These are phyloP conservation scores for Alternaria conjuncta DNA, from an alignment of 2,329 filamentous ascomycete genomes.

Conservation along the genomic window DNA sequence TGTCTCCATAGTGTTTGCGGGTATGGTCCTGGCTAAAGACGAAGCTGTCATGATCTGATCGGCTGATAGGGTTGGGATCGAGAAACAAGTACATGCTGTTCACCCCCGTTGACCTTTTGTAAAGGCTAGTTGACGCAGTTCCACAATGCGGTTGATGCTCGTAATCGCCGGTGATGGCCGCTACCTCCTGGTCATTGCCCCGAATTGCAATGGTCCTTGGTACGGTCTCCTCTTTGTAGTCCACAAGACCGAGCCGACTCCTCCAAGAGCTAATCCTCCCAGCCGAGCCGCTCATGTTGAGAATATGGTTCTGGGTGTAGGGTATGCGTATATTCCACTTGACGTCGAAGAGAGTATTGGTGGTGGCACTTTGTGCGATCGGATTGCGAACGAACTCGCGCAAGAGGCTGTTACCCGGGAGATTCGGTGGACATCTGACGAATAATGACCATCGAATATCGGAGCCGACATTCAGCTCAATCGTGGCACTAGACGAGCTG, in stretches of 20 bases:
- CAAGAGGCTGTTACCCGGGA: slow-evolving; percentile 49
- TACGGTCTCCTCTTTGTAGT: slow-evolving; percentile 52
- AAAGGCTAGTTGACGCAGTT: slow-evolving; percentile 62
- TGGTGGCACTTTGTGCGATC: slow-evolving; percentile 21
- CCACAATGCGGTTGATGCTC: slow-evolving; percentile 62
- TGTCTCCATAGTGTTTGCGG: slow-evolving; percentile 55
- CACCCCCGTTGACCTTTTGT: slow-evolving; percentile 49
- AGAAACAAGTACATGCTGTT: slow-evolving; percentile 62
- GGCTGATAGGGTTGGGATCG: slow-evolving; percentile 60
- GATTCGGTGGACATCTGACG: slow-evolving; percentile 49
- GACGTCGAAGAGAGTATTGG: slow-evolving; percentile 15
- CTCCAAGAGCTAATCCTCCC: slow-evolving; percentile 45
- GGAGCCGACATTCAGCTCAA: slow-evolving; percentile 52
- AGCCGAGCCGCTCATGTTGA: slow-evolving; percentile 29
- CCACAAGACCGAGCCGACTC: slow-evolving; percentile 44
- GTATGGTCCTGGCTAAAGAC: slow-evolving; percentile 62
- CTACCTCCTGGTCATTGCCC: slow-evolving; percentile 27
- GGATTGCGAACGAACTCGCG: slow-evolving; percentile 50
- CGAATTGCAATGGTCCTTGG: slow-evolving; percentile 54
- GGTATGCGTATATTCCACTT: slow-evolving; percentile 37
- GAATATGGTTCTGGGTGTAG: not conserved
- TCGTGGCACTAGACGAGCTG: slow-evolving; percentile 43
- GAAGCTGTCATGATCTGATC: slow-evolving; percentile 58
- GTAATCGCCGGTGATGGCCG: slow-evolving; percentile 59
- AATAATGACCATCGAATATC: slow-evolving; percentile 55